Conservation (phyloP, 2,329 filamentous ascomycete genomes). For the Phaeoacremonium minimum region DNA sequence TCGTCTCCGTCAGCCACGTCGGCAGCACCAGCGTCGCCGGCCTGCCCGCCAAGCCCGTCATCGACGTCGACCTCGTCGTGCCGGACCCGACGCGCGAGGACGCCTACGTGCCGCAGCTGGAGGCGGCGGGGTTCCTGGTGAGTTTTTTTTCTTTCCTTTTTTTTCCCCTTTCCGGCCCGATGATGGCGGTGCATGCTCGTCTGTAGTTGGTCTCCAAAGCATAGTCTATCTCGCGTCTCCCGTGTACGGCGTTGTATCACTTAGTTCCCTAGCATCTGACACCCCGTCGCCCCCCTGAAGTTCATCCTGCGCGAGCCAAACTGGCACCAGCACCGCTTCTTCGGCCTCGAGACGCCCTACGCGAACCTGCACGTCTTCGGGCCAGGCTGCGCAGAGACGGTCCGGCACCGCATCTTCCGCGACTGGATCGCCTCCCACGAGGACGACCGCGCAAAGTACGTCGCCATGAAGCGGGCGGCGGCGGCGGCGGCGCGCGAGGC, state of each 20-base stretch:
- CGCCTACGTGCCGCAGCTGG: conserved; percentile 1
- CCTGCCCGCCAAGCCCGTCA: conserved; percentile 3
- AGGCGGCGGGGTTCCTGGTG: conserved; percentile 39
- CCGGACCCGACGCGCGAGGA: conserved; percentile 6
- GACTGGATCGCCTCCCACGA: conserved; percentile 5
- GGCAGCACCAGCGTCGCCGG: conserved; percentile 3
- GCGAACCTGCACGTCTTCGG: conserved; percentile 6
- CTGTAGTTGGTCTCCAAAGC: too few relatives aligned
- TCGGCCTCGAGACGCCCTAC: background rate
- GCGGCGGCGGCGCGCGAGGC: conserved; percentile 1
- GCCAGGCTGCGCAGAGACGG: conserved; percentile 1
- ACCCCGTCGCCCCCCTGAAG: too few relatives aligned
- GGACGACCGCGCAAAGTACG: conserved; percentile 4
- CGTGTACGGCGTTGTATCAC: too few relatives aligned
- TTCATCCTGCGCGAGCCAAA: conserved; percentile 3
- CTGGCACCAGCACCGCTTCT: conserved; percentile 3
- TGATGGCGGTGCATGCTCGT: too few relatives aligned
- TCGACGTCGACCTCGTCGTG: conserved; percentile 6
- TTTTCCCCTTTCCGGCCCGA: too few relatives aligned
- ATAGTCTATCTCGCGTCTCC: too few relatives aligned
- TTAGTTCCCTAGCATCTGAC: too few relatives aligned
- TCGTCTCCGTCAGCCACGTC: conserved; percentile 6
- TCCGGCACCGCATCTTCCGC: conserved; percentile 3
- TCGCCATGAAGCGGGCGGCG: conserved; percentile 1
- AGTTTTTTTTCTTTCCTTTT: too few relatives aligned